These are phyloP conservation scores for Sphaerulina musiva DNA, from an alignment of 2,329 filamentous ascomycete genomes.

Conservation along the genomic window DNA sequence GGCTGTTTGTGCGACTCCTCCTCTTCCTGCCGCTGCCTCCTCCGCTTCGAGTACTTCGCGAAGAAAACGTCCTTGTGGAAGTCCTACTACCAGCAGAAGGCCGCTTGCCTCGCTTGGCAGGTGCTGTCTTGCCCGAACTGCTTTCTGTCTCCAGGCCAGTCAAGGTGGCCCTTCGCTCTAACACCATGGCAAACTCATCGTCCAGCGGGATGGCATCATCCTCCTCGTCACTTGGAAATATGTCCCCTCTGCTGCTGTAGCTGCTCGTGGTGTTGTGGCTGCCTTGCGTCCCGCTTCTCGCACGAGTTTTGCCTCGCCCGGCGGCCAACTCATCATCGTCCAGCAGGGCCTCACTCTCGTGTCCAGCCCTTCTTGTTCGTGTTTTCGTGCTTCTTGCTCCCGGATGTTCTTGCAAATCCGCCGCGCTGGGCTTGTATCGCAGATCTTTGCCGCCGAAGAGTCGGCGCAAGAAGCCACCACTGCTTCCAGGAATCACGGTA, in stretches of 20 bases:
- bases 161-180: slow-evolving; percentile 58
- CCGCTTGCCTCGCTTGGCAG: slow-evolving; percentile 31
- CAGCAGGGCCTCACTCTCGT: slow-evolving; percentile 66
- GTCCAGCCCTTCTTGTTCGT: slow-evolving; percentile 28
- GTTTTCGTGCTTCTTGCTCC: slow-evolving; percentile 42
- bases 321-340: slow-evolving; percentile 50
- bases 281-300: slow-evolving; percentile 69
- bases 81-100: slow-evolving; percentile 37
- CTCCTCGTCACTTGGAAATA: slow-evolving; percentile 79
- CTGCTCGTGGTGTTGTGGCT: slow-evolving; percentile 81
- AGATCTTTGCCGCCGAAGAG: slow-evolving; percentile 75
- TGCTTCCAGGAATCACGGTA: slow-evolving; percentile 83
- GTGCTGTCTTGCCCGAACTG: slow-evolving; percentile 56
- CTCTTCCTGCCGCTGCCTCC: slow-evolving; percentile 13
- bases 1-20: slow-evolving; percentile 18
- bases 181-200: slow-evolving; percentile 80
- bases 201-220: slow-evolving; percentile 90
- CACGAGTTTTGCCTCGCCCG: slow-evolving; percentile 40
- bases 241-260: slow-evolving; percentile 76
- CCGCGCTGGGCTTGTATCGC: slow-evolving; percentile 83
- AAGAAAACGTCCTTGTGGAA: slow-evolving; percentile 25
- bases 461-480: slow-evolving; percentile 68
- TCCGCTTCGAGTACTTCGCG: slow-evolving; percentile 20
- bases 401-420: slow-evolving; percentile 83
- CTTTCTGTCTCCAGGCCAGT: slow-evolving; percentile 56